Percentiles rank a stretch among this genome's conserved stretches.
Evolutionary conservation across 495 filamentous ascomycete genomes (phyloP).

Genomic region (Penicillium egyptiacum): DNA sequence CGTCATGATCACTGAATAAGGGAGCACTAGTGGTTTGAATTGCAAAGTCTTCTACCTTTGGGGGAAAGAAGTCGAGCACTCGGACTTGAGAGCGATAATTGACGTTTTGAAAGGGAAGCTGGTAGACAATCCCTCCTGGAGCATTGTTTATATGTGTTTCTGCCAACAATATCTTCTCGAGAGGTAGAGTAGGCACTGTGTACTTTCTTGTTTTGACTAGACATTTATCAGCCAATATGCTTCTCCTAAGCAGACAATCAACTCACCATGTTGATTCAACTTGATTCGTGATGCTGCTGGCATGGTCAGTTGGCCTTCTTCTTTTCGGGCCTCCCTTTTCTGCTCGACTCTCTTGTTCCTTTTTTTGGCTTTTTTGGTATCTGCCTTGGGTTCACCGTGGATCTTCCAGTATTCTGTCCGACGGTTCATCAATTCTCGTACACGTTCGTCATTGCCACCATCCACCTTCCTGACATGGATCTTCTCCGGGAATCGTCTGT

Average conservation of each 20-base stretch:
- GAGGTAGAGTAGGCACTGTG: slow-evolving; percentile 25
- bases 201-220: slow-evolving; percentile 39
- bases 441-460: slow-evolving; percentile 44
- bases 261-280: slow-evolving; percentile 41
- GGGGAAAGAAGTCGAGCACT: slow-evolving; percentile 80
- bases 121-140: slow-evolving; percentile 44
- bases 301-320: slow-evolving; percentile 35
- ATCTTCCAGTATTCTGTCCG: slow-evolving; percentile 60
- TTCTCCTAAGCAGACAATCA: not conserved
- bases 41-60: slow-evolving; percentile 71
- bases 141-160: slow-evolving; percentile 42
- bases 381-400: slow-evolving; percentile 30
- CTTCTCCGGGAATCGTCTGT: slow-evolving; percentile 51
- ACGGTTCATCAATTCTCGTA: slow-evolving; percentile 61
- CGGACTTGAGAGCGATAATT: slow-evolving; percentile 68
- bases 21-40: slow-evolving; percentile 46
- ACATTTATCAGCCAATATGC: slow-evolving; percentile 8
- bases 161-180: slow-evolving; percentile 47
- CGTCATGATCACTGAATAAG: slow-evolving; percentile 44
- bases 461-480: slow-evolving; percentile 54
- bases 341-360: slow-evolving; percentile 36
- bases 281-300: slow-evolving; percentile 38
- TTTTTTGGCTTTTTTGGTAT: slow-evolving; percentile 38
- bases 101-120: slow-evolving; percentile 68
- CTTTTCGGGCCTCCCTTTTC: slow-evolving; percentile 29